A percentile compares a stretch with the other conserved stretches of the same genome.
These are phyloP conservation scores for Phaseolus coccineus DNA, from an alignment of 331 rosid genomes.

Conservation along the genomic window DNA sequence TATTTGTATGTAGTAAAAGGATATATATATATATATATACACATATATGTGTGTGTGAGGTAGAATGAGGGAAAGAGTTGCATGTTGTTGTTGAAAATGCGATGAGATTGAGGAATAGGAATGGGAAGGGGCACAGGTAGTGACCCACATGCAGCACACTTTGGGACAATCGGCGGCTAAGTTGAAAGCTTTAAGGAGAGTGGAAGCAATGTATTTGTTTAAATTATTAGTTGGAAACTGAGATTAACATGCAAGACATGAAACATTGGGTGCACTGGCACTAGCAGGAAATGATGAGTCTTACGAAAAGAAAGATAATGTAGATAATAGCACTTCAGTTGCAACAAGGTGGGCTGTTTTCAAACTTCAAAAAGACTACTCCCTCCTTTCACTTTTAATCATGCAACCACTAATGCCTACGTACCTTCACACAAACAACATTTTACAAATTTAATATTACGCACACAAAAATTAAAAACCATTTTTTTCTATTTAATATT, in stretches of 20 bases:
- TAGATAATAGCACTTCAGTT: slow-evolving; percentile 2
- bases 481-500: too few relatives aligned
- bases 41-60: neutral
- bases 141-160: slow-evolving; percentile 52
- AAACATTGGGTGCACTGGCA: slow-evolving; percentile 32
- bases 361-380: slow-evolving; percentile 19
- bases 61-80: slow-evolving; percentile 22
- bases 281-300: neutral
- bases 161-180: slow-evolving; percentile 34
- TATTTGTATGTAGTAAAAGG: neutral
- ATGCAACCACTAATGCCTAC: neutral
- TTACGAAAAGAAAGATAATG: slow-evolving; percentile 40
- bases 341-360: slow-evolving; percentile 17
- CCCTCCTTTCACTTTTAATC: slow-evolving; percentile 3
- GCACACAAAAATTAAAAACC: too few relatives aligned
- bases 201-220: slow-evolving; percentile 36
- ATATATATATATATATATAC: neutral
- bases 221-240: slow-evolving; percentile 26
- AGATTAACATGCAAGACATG: slow-evolving; percentile 33
- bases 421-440: neutral
- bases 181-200: slow-evolving; percentile 26
- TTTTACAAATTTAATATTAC: too few relatives aligned
- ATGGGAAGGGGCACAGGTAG: slow-evolving; percentile 24
- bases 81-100: slow-evolving; percentile 29
- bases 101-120: neutral